Evolutionary conservation across 225 moss, liverwort and hornwort genomes (phyloP).

Genomic region (Thuidium tamariscinum): DNA sequence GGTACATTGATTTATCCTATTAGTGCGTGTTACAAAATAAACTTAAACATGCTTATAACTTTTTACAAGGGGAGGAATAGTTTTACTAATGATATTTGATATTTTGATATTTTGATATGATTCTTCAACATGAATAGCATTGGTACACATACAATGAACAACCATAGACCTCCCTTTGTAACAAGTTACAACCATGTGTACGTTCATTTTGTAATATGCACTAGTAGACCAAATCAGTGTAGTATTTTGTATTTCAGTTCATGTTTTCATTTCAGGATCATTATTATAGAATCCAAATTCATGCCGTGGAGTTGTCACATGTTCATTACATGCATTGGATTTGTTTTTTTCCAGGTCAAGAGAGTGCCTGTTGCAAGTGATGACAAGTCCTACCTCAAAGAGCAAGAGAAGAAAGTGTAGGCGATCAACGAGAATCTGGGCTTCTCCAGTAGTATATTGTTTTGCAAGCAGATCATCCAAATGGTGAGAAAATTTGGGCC

Average conservation of each 20-base stretch:
- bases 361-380: conserved; percentile 29
- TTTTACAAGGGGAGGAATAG: background rate
- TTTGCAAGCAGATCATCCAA: background rate
- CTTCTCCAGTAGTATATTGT: background rate
- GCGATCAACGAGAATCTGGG: background rate
- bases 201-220: background rate
- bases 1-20: background rate
- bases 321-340: background rate
- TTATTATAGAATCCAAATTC: background rate
- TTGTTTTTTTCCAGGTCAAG: conserved; percentile 17
- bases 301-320: background rate
- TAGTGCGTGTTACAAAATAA: background rate
- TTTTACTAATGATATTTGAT: background rate
- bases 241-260: background rate
- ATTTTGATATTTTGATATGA: too few relatives aligned
- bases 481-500: background rate
- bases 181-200: background rate
- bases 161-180: too few relatives aligned
- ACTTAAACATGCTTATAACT: too few relatives aligned
- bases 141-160: background rate
- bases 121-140: background rate
- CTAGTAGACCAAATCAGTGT: background rate
- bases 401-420: conserved; percentile 30
- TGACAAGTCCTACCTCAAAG: conserved; percentile 23
- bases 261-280: background rate